Conservation (phyloP, 495 filamentous ascomycete genomes). For the Gamarada debralockiae region DNA sequence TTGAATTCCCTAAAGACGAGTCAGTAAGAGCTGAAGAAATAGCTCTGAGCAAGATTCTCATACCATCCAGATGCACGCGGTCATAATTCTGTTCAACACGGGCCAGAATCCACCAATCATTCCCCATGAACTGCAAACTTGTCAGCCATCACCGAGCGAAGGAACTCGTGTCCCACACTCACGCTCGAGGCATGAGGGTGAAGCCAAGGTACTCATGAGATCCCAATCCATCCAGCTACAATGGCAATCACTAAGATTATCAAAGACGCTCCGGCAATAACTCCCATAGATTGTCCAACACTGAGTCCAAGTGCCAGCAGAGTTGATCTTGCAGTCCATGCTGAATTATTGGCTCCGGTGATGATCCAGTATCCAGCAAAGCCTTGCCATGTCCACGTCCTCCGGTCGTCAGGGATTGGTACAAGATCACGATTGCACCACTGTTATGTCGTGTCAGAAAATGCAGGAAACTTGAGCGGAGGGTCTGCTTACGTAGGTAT, state of each 20-base stretch:
- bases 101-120: slow-evolving; percentile 72
- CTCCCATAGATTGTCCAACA: slow-evolving; percentile 18
- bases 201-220: slow-evolving; percentile 21
- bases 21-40: slow-evolving; percentile 51
- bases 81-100: slow-evolving; percentile 80
- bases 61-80: slow-evolving; percentile 80
- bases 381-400: slow-evolving; percentile 29
- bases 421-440: slow-evolving; percentile 32
- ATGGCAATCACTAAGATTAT: slow-evolving; percentile 20
- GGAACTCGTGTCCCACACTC: neutral
- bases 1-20: slow-evolving; percentile 32
- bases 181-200: slow-evolving; percentile 22
- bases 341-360: slow-evolving; percentile 18
- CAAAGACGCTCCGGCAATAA: slow-evolving; percentile 16
- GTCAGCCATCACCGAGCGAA: neutral
- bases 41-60: slow-evolving; percentile 72
- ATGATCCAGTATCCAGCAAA: slow-evolving; percentile 24
- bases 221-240: slow-evolving; percentile 20
- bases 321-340: slow-evolving; percentile 21
- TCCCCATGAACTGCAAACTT: slow-evolving; percentile 14
- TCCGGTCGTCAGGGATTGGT: slow-evolving; percentile 28
- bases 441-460: no score
- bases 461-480: neutral
- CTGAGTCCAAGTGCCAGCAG: slow-evolving; percentile 19
- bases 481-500: slow-evolving; percentile 11